These are phyloP conservation scores for Hymenochaete sp. DNA, from an alignment of 1,284 basidiomycete genomes.

Conservation along the genomic window DNA sequence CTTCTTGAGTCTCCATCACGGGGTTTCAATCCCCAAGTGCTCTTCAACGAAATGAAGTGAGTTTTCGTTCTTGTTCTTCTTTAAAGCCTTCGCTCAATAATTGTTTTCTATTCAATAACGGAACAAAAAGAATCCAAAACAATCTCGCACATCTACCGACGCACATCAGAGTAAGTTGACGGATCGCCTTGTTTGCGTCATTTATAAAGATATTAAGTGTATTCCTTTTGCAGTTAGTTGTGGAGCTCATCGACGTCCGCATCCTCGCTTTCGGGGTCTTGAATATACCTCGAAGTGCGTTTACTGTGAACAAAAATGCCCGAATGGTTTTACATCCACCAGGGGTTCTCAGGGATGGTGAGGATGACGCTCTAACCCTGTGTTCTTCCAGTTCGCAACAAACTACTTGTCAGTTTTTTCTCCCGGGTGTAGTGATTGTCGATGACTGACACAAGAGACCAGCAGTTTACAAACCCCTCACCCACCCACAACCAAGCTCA, in stretches of 20 bases:
- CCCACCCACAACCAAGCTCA: conserved; percentile 45
- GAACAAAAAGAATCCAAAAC: conserved; percentile 16
- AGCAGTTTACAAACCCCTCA: conserved; percentile 29
- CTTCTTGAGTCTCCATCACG: conserved; percentile 58
- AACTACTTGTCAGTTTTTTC: not conserved
- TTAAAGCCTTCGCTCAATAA: too few relatives aligned
- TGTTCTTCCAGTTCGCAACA: not conserved
- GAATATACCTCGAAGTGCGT: conserved; percentile 43
- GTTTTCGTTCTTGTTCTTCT: conserved; percentile 33
- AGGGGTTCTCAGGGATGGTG: conserved; percentile 33
- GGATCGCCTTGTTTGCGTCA: conserved; percentile 6
- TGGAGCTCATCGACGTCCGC: conserved; percentile 64
- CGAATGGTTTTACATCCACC: conserved; percentile 58
- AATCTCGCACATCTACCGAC: conserved; percentile 21
- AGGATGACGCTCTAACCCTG: too few relatives aligned
- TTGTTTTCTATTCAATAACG: conserved; percentile 1
- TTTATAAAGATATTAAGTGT: not conserved
- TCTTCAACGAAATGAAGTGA: conserved; percentile 71
- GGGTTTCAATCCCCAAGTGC: conserved; percentile 50
- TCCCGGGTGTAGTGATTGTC: not conserved
- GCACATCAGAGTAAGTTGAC: conserved; percentile 17
- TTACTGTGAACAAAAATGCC: conserved; percentile 58
- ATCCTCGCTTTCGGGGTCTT: conserved; percentile 62
- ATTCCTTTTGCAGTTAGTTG: conserved; percentile 44
- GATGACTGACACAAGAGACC: not conserved